Conservation (phyloP, 2,329 filamentous ascomycete species). For the Colletotrichum costaricense region DNA sequence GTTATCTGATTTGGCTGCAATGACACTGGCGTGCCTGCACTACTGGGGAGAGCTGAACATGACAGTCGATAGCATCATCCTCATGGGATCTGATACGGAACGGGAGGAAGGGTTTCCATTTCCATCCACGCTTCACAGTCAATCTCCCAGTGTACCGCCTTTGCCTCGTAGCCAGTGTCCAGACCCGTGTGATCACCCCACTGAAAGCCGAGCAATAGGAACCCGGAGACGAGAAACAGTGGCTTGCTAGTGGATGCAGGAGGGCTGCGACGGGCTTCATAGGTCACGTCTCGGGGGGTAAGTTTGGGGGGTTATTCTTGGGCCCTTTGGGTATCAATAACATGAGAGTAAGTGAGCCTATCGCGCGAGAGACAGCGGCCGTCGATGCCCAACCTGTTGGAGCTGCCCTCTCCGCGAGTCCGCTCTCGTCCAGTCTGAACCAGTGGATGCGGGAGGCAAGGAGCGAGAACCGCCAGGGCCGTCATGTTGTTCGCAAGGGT, state of each 20-base stretch:
- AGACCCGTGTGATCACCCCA: constrained; percentile 24
- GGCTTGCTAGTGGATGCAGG: constrained; percentile 30
- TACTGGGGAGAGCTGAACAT: background rate
- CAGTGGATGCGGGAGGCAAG: constrained; percentile 19
- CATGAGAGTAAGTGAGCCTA: constrained; percentile 14
- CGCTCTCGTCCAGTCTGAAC: constrained; percentile 19
- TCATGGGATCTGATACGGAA: background rate
- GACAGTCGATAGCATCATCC: constrained; percentile 11
- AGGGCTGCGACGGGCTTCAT: constrained; percentile 15
- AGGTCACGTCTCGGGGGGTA: constrained; percentile 9
- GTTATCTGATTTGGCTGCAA: constrained; percentile 15
- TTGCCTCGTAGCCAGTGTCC: constrained; percentile 12
- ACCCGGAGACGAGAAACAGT: constrained; percentile 30
- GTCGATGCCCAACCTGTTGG: constrained; percentile 37
- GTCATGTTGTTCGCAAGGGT: constrained; percentile 21
- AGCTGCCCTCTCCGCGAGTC: constrained; percentile 10
- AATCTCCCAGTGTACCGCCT: background rate
- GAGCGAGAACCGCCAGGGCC: background rate
- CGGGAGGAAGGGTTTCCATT: background rate
- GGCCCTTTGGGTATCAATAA: constrained; percentile 28
- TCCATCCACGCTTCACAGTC: background rate
- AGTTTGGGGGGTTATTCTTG: background rate
- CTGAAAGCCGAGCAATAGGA: constrained; percentile 31
- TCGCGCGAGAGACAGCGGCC: constrained; percentile 28
- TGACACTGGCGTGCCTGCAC: background rate